Evolutionary conservation across 2,329 filamentous ascomycete species (phyloP).

Genomic region (Teratosphaeria destructans): DNA sequence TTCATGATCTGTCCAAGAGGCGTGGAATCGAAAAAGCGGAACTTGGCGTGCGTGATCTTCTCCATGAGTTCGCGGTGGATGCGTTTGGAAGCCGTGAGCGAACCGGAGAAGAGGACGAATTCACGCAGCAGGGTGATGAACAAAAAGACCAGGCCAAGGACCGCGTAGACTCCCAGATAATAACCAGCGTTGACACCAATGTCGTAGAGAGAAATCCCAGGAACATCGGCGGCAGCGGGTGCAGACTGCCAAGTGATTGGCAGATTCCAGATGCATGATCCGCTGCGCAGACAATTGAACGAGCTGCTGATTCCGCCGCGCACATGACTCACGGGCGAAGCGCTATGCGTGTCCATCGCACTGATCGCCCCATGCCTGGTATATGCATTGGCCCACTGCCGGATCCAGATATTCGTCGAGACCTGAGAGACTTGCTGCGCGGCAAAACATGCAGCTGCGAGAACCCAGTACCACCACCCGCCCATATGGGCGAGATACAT

Average conservation of each 20-base stretch:
- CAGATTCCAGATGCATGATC: slow-evolving; percentile 40
- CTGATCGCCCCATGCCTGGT: slow-evolving; percentile 34
- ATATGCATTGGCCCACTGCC: slow-evolving; percentile 90
- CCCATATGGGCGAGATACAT: slow-evolving; percentile 89
- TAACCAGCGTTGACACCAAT: slow-evolving; percentile 67
- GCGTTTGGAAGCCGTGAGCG: slow-evolving; percentile 73
- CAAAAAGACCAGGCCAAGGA: slow-evolving; percentile 68
- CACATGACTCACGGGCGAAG: slow-evolving; percentile 33
- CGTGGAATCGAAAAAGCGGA: slow-evolving; percentile 96
- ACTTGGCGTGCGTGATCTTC: slow-evolving; percentile 76
- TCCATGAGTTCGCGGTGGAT: slow-evolving; percentile 72
- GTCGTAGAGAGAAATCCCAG: not conserved
- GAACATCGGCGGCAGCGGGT: not conserved
- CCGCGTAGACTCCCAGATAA: slow-evolving; percentile 73
- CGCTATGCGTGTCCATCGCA: slow-evolving; percentile 24
- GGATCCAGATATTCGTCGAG: slow-evolving; percentile 88
- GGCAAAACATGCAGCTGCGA: slow-evolving; percentile 63
- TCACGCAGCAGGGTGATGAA: slow-evolving; percentile 74
- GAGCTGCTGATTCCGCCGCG: slow-evolving; percentile 31
- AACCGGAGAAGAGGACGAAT: slow-evolving; percentile 83
- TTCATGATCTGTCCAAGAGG: slow-evolving; percentile 96
- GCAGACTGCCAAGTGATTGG: slow-evolving; percentile 14
- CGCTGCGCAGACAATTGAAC: slow-evolving; percentile 39
- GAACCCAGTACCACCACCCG: slow-evolving; percentile 88
- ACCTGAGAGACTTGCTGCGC: slow-evolving; percentile 78